Evolutionary conservation across 805 yeast genomes (phyloP), one percentile per base, ranked within the genome.

Genomic region (Saccharomycopsis vini): DNA sequence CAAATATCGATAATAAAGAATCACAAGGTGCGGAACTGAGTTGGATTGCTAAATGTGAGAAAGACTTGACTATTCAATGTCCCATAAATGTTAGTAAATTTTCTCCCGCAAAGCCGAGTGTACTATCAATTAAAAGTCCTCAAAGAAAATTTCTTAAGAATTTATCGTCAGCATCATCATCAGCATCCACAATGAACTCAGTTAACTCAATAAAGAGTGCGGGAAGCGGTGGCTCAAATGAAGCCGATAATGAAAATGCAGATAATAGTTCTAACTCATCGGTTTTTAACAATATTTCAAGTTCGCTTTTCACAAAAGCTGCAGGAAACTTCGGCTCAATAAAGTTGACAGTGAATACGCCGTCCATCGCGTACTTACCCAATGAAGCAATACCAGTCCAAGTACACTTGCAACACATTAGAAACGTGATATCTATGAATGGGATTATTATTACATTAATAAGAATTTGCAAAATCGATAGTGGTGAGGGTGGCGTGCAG

Each of bases 351-450:
- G 72, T 77, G 5, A 66, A 67, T 23, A 47, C 72, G 4, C 71
- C 86, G 1, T 71, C 72, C 34, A 65, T 80, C 32, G 97, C 96
- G 0, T 87, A 71, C 55, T 62, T 84, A 1, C 69, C 88, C 26
- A 95, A 95, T 20, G 96, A 88, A 56, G 57, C 71, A 2, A 74
- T 89, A 0, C 92, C 95, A 1, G 72, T 89, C 10, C 79, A 76
- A 53, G 63, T 89, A 24, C 61, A 68, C 22, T 66, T 88, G 34
- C 68, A 74, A 38, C 95, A 88, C 59, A 73, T 81, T 51, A 81
- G 82, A 59, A 73, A 76, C 46, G 69, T 85, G 24, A 77, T 78
- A 53, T 81, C 79, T 51, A 62, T 81, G 12, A 75, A 75, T 35
- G 95, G 95, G 0, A 68, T 87, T 2, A 82, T 87, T 4, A 72